phyloP scores from a whole-genome alignment of 768 basidiomycete genomes.

The Xanthoconium purpureum region DNA sequence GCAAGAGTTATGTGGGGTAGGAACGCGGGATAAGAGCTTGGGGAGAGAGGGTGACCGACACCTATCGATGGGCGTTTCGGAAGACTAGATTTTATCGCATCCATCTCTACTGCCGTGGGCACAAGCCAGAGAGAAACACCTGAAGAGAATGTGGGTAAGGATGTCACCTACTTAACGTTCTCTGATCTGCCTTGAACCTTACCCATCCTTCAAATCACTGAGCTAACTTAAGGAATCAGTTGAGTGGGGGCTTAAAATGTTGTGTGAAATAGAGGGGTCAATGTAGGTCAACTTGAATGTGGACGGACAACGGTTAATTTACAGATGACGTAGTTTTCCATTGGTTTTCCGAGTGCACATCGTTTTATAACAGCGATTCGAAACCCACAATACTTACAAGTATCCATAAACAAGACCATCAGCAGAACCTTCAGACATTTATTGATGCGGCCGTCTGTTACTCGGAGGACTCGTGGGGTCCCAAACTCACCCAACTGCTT shows the following conservation, averaged over 20 bases:
- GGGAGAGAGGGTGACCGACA: constrained; percentile 11
- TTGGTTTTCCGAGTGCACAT: not conserved
- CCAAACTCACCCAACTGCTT: constrained; percentile 71
- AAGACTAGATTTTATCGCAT: constrained; percentile 49
- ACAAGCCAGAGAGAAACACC: constrained; percentile 73
- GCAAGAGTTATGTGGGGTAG: constrained; percentile 71
- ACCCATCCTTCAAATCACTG: constrained; percentile 18
- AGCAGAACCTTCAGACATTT: not conserved
- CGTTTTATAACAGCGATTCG: not conserved
- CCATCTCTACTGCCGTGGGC: constrained; percentile 44
- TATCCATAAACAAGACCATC: not conserved
- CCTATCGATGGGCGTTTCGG: constrained; percentile 28
- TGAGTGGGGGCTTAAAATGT: not conserved
- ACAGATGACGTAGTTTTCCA: constrained; percentile 5
- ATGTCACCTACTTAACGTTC: not conserved
- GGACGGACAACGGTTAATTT: constrained; percentile 3
- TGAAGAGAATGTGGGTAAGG: constrained; percentile 21
- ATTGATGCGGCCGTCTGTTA: constrained; percentile 2
- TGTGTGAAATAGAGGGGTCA: not conserved
- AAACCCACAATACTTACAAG: not conserved
- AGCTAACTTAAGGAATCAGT: not conserved
- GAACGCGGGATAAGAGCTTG: constrained; percentile 56
- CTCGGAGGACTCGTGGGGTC: constrained; percentile 20
- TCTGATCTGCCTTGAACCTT: not conserved
- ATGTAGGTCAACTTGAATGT: not conserved